Conservation (phyloP, 805 yeast genomes). For the Saturnispora dispora region DNA sequence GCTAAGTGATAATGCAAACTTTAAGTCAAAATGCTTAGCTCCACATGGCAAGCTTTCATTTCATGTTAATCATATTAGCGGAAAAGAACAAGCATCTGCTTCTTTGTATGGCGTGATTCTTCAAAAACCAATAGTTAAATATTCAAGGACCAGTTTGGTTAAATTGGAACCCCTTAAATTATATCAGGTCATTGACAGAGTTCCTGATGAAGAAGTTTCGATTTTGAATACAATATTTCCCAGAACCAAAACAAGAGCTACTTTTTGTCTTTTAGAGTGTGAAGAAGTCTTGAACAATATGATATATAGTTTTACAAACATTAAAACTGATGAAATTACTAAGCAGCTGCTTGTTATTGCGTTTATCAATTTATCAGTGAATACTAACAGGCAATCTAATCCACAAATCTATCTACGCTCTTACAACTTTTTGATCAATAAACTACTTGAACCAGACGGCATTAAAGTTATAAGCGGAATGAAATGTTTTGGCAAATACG, state of each 20-base stretch:
- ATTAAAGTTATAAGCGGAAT: slow-evolving; percentile 22
- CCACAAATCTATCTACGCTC: slow-evolving; percentile 31
- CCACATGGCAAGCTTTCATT: not conserved
- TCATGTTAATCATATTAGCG: not conserved
- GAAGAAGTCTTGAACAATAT: slow-evolving; percentile 18
- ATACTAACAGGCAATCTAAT: slow-evolving; percentile 25
- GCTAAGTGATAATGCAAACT: not conserved
- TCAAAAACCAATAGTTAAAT: not conserved
- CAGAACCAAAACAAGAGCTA: slow-evolving; percentile 3
- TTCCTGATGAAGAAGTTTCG: slow-evolving; percentile 15
- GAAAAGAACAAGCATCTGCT: not conserved
- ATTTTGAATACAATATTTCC: slow-evolving; percentile 19
- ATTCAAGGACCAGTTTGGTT: slow-evolving; percentile 15
- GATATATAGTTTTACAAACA: slow-evolving; percentile 14
- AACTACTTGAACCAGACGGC: slow-evolving; percentile 32
- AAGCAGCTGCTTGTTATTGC: slow-evolving; percentile 24
- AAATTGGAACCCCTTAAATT: slow-evolving; percentile 15
- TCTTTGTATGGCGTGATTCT: not conserved
- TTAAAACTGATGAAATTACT: slow-evolving; percentile 19
- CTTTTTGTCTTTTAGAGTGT: slow-evolving; percentile 10
- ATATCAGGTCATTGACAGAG: slow-evolving; percentile 11
- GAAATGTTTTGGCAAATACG: slow-evolving; percentile 17
- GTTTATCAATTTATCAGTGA: slow-evolving; percentile 29
- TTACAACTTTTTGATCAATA: slow-evolving; percentile 33
- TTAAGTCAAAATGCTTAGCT: not conserved